A percentile compares a stretch with the other conserved stretches of the same genome.
phyloP scores from a whole-genome alignment of 345 rosid species.

The Rhizophora apiculata region DNA sequence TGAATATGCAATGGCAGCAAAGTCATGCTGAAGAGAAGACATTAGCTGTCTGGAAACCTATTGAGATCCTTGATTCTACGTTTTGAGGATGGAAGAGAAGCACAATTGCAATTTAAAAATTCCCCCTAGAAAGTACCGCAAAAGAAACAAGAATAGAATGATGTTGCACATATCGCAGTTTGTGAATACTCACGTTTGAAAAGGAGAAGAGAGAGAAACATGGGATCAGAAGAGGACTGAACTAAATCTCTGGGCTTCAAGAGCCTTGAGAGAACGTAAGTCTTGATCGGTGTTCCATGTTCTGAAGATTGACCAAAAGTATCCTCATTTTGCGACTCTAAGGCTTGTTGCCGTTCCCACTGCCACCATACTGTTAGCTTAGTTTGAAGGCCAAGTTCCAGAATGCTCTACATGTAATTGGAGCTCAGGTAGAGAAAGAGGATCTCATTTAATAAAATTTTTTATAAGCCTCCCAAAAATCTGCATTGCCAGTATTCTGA shows the following conservation, averaged over 20 bases:
- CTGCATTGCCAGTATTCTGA: slow-evolving; percentile 39
- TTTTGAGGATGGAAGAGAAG: not conserved
- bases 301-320: no score
- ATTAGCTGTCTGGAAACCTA: not conserved
- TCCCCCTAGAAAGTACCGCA: not conserved
- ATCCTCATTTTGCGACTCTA: no score
- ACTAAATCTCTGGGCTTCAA: slow-evolving; percentile 64
- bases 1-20: not conserved
- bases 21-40: not conserved
- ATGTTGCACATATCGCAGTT: not conserved
- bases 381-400: slow-evolving; percentile 36
- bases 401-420: slow-evolving; percentile 46
- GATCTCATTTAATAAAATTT: slow-evolving; percentile 42
- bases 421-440: slow-evolving; percentile 30
- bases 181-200: slow-evolving; percentile 48
- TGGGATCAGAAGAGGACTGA: slow-evolving; percentile 63
- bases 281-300: no score
- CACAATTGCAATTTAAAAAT: no score
- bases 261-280: slow-evolving; percentile 30
- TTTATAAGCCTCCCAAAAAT: slow-evolving; percentile 64
- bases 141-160: not conserved
- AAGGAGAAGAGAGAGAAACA: slow-evolving; percentile 58
- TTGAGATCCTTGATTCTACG: not conserved
- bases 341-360: no score
- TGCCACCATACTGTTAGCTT: slow-evolving; percentile 5